Base-by-base conservation (phyloP, 1,284 basidiomycete genomes). In the Sanghuangporus baumii region DNA sequence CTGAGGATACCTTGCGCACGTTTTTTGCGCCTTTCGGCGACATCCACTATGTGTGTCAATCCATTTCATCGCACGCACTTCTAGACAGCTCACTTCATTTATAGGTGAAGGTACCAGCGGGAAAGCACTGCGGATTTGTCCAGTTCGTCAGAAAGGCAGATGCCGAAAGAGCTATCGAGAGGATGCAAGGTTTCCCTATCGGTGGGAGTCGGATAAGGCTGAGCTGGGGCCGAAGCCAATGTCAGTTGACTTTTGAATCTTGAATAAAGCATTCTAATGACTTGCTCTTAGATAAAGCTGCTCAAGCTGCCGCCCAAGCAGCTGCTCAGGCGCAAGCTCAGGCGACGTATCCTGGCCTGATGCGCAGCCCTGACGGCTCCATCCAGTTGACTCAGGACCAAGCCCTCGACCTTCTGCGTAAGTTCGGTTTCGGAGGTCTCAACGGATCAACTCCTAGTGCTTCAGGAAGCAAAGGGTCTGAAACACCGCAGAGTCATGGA, bases 141-240 rank as follows among this genome's bases (percentile, higher is more conserved):
- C 94, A 96, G 75, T 97, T 94, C 70, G 91, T 96, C 31, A 82
- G 87, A 67, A 96, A 97, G 75, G 85, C 85, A 11, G 95, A 97
- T 74, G 95, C 95, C 6, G 93, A 96, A 72, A 81, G 84, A 31
- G 94, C 95, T 2, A 97, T 98, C 67, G 91, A 94, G 74, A 91
- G 92, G 74, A 95, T 97, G 94, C 94, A 97, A 76, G 94, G 93
- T 23, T 97, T 95, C 73, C 93, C 92, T 6, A 89, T 97, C 67
- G 92, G 93, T 52, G 93, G 93, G 12, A 94, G 93, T 66, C 82
- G 92, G 67, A 94, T 98, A 68, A 83, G 94, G 47, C 75, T 97
- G 62, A 94, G 92, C 71, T 98, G 94, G 94, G 94, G 95, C 36
- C 82, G 94, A 51, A 92, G 89, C 74, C 92, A 94, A 83, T 91